A percentile compares a stretch with the other conserved stretches of the same genome.
phyloP scores from a whole-genome alignment of 352 stramenopile species.

The Globisporangium megalacanthum region DNA sequence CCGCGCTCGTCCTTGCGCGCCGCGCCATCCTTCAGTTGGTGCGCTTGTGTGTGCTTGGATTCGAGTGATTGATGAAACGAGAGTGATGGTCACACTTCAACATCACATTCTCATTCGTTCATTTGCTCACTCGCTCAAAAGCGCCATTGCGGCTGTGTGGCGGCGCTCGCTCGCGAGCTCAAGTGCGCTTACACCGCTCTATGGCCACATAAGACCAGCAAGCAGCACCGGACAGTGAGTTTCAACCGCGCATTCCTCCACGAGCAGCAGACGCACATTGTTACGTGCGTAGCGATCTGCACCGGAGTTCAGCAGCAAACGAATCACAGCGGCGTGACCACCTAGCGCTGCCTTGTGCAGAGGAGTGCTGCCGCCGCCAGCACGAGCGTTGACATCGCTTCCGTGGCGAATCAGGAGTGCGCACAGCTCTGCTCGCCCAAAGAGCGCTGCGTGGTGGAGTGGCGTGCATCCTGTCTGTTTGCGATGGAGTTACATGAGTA shows the following conservation, averaged over 20 bases:
- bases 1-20: conserved; percentile 23
- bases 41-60: background rate
- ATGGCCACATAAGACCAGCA: background rate
- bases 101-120: background rate
- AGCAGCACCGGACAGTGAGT: background rate
- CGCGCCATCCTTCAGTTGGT: conserved; percentile 19
- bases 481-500: background rate
- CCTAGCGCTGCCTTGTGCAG: conserved; percentile 41
- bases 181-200: conserved; percentile 28
- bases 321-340: conserved; percentile 13
- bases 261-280: conserved; percentile 9
- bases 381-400: conserved; percentile 15
- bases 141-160: conserved; percentile 23
- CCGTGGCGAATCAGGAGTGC: conserved; percentile 19
- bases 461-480: conserved; percentile 21
- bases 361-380: conserved; percentile 17
- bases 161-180: conserved; percentile 26
- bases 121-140: conserved; percentile 13
- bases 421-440: conserved; percentile 24
- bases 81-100: conserved; percentile 11
- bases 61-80: conserved; percentile 8
- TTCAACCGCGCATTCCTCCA: too few relatives aligned
- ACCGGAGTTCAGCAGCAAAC: conserved; percentile 21
- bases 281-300: conserved; percentile 16
- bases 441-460: conserved; percentile 32